Percentiles rank a stretch among this genome's conserved stretches.
phyloP scores from a whole-genome alignment of 2,329 filamentous ascomycete genomes.

The Atkinsonella texensis region DNA sequence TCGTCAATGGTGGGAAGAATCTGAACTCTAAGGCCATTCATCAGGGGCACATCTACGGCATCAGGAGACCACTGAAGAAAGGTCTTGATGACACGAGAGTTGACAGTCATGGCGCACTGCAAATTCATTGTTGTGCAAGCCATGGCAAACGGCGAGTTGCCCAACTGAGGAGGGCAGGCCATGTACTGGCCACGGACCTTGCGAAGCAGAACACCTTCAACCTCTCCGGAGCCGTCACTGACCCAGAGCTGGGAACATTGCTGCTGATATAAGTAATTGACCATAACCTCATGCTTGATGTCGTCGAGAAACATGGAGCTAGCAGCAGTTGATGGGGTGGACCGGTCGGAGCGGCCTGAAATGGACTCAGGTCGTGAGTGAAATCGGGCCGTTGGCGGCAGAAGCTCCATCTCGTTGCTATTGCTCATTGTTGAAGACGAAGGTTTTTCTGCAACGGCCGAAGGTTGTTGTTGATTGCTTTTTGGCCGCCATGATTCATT shows the following conservation, averaged over 20 bases:
- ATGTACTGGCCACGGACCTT: constrained; percentile 59
- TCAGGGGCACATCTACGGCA: constrained; percentile 61
- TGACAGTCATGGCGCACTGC: constrained; percentile 70
- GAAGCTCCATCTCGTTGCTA: constrained; percentile 35
- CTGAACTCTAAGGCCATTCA: constrained; percentile 66
- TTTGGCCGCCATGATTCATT: constrained; percentile 11
- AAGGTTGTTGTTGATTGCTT: constrained; percentile 12
- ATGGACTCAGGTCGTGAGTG: constrained; percentile 23
- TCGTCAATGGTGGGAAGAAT: constrained; percentile 62
- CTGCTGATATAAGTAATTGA: constrained; percentile 71
- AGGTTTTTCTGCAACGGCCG: constrained; percentile 25
- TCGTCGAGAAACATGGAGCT: constrained; percentile 53
- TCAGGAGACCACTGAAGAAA: constrained; percentile 63
- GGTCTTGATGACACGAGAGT: constrained; percentile 67
- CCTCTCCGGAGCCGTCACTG: constrained; percentile 51
- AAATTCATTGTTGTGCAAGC: constrained; percentile 61
- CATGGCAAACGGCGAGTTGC: constrained; percentile 48
- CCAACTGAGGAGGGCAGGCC: constrained; percentile 56
- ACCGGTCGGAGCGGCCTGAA: constrained; percentile 34
- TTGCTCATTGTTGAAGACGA: constrained; percentile 13
- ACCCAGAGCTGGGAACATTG: constrained; percentile 67
- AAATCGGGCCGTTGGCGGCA: constrained; percentile 30
- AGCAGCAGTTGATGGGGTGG: constrained; percentile 22
- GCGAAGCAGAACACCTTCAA: constrained; percentile 61
- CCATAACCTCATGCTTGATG: constrained; percentile 74